Percentiles rank a stretch among this genome's conserved stretches.
Conservation (phyloP, 345 rosid genomes). For the Gynandropsis gynandra region DNA sequence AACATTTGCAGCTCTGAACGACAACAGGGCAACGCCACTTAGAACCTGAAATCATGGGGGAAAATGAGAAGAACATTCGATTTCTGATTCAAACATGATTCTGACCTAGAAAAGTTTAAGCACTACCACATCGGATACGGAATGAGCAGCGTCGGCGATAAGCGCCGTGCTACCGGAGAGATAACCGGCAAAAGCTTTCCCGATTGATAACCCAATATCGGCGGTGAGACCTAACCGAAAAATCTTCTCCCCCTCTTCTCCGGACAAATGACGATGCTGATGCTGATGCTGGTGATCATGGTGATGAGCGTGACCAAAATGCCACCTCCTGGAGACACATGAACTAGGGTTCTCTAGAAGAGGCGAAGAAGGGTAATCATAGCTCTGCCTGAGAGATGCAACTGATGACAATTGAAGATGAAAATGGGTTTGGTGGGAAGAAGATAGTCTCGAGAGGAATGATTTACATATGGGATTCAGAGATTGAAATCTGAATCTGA, state of each 20-base stretch:
- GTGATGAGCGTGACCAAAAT: conserved; percentile 54
- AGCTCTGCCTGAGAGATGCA: conserved; percentile 22
- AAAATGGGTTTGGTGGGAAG: conserved; percentile 20
- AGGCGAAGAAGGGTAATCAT: conserved; percentile 3
- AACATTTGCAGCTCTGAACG: conserved; percentile 76
- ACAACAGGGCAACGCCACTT: conserved; percentile 75
- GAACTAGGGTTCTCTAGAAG: conserved; percentile 19
- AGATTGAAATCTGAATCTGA: conserved; percentile 41
- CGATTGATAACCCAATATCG: conserved; percentile 28
- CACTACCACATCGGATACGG: conserved; percentile 34
- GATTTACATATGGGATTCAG: conserved; percentile 36
- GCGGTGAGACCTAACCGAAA: conserved; percentile 67
- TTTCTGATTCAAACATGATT: no score
- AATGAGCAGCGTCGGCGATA: conserved; percentile 37
- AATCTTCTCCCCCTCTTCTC: conserved; percentile 52
- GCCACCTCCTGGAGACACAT: conserved; percentile 54
- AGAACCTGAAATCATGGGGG: conserved; percentile 50
- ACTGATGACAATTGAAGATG: conserved; percentile 12
- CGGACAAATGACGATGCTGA: conserved; percentile 22
- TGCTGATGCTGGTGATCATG: conserved; percentile 24
- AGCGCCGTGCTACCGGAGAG: conserved; percentile 35
- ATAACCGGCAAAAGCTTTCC: conserved; percentile 31
- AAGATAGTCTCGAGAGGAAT: conserved; percentile 29
- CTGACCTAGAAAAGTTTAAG: not conserved
- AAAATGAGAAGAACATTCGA: no score